Percentiles rank a stretch among this genome's conserved stretches.
Conservation (phyloP, 139 green algal genomes). For the Astrephomene gubernaculifera region DNA sequence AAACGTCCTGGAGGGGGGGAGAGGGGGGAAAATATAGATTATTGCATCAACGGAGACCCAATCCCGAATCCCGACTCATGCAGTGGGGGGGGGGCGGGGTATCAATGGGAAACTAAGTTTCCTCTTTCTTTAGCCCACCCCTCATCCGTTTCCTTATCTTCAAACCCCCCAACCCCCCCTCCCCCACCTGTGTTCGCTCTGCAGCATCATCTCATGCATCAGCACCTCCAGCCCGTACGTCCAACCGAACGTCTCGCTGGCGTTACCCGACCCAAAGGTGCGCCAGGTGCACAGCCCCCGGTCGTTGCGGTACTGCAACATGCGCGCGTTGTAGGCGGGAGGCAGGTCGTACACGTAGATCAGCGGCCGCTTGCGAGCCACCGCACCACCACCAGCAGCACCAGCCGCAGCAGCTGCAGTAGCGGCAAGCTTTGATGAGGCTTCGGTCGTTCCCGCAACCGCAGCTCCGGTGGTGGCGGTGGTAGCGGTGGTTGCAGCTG, state of each 20-base stretch:
- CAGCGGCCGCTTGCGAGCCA: conserved; percentile 18
- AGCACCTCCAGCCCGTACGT: conserved; percentile 64
- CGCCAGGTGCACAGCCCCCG: conserved; percentile 47
- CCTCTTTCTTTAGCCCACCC: too few relatives aligned
- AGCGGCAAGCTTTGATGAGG: too few relatives aligned
- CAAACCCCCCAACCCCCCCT: too few relatives aligned
- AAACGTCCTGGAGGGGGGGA: conserved; percentile 47
- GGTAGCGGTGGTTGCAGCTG: too few relatives aligned
- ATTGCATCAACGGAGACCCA: too few relatives aligned
- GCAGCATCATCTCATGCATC: conserved; percentile 70
- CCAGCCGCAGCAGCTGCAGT: background rate
- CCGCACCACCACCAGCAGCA: background rate
- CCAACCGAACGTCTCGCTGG: conserved; percentile 5
- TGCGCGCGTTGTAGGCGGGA: conserved; percentile 48
- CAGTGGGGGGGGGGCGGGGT: too few relatives aligned
- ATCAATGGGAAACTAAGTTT: background rate
- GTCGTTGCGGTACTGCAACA: conserved; percentile 73
- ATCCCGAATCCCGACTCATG: too few relatives aligned
- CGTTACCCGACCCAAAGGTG: conserved; percentile 21
- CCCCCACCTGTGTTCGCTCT: conserved; percentile 62
- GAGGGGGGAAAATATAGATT: background rate
- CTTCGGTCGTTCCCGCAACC: too few relatives aligned
- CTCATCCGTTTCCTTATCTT: too few relatives aligned
- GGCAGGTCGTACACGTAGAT: conserved; percentile 59
- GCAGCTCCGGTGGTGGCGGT: too few relatives aligned